A percentile compares a stretch with the other conserved stretches of the same genome.
Evolutionary conservation across 1,284 basidiomycete genomes (phyloP).

Genomic region (Trichosporon sp.): DNA sequence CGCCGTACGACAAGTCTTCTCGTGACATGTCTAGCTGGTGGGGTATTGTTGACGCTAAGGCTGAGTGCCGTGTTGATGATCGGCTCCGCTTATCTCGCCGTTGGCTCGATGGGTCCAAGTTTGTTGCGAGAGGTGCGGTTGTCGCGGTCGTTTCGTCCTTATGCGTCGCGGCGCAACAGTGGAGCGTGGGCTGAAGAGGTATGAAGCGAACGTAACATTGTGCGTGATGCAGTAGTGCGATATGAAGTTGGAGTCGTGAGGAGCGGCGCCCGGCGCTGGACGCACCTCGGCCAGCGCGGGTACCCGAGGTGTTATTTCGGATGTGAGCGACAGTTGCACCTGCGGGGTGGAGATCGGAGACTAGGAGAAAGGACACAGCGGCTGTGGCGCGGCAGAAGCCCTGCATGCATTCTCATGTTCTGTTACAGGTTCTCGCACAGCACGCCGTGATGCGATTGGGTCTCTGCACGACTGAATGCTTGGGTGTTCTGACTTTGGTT

Average conservation of each 20-base stretch:
- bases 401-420: background rate
- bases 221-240: background rate
- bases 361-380: no score
- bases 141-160: background rate
- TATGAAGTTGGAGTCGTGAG: background rate
- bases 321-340: background rate
- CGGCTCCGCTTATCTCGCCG: background rate
- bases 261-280: conserved; percentile 5
- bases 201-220: background rate
- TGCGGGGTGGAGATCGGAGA: no score
- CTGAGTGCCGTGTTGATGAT: background rate
- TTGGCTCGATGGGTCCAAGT: background rate
- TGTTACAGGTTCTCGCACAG: background rate
- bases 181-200: no score
- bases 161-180: background rate
- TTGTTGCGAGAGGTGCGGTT: background rate
- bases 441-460: background rate
- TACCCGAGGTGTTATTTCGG: background rate
- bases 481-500: background rate
- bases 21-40: background rate
- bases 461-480: background rate
- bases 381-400: no score
- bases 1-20: no score
- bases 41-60: background rate
- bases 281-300: background rate